phyloP scores from a whole-genome alignment of 805 yeast species.

The Wickerhamia fluorescens region DNA sequence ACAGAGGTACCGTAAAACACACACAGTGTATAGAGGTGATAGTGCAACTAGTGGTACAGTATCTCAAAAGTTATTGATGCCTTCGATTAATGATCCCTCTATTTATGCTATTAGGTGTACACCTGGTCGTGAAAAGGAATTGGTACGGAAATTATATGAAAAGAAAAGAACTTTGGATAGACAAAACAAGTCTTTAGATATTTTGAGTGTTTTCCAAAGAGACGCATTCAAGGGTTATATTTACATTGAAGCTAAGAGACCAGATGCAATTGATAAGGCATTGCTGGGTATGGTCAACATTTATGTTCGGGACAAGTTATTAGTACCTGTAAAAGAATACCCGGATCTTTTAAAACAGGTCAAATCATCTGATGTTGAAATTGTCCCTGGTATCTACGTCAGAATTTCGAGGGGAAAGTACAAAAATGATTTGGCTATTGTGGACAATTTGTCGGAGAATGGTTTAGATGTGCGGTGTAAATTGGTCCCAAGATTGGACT shows the following conservation, averaged over 20 bases:
- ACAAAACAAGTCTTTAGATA: conserved; percentile 72
- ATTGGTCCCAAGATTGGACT: conserved; percentile 88
- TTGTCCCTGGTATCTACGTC: conserved; percentile 89
- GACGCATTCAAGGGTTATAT: conserved; percentile 89
- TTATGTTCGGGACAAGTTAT: conserved; percentile 61
- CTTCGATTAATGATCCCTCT: conserved; percentile 93
- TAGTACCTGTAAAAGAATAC: conserved; percentile 93
- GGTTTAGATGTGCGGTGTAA: conserved; percentile 93
- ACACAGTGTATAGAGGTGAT: conserved; percentile 79
- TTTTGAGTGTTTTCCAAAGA: conserved; percentile 86
- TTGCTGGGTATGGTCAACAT: conserved; percentile 86
- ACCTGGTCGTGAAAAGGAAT: conserved; percentile 87
- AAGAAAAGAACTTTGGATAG: conserved; percentile 74
- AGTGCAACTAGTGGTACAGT: conserved; percentile 57
- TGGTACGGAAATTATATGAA: conserved; percentile 77
- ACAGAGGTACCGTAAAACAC: conserved; percentile 84
- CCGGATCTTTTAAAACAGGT: conserved; percentile 89
- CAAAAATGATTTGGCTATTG: conserved; percentile 87
- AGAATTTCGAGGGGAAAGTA: conserved; percentile 87
- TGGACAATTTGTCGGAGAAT: conserved; percentile 87
- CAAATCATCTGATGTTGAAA: conserved; percentile 77
- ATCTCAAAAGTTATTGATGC: conserved; percentile 87
- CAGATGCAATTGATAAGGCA: conserved; percentile 86
- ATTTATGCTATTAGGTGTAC: conserved; percentile 94
- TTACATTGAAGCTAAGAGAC: conserved; percentile 89